Base-by-base conservation (phyloP, 768 basidiomycete genomes). In the Mycena albidolilacea region DNA sequence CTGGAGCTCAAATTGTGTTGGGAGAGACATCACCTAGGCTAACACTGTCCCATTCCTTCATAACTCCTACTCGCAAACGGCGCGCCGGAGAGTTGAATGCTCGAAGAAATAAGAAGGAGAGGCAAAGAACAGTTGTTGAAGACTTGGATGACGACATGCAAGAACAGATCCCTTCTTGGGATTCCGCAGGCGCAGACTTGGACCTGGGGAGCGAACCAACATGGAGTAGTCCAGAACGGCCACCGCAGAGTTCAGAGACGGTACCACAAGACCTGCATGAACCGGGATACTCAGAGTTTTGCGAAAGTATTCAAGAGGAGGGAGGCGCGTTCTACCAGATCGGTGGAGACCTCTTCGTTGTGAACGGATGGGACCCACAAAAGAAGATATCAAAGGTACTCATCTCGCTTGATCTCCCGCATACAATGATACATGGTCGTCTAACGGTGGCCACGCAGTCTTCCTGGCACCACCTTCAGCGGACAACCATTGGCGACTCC, bases 361-460 rank as follows among this genome's bases (percentile, higher is more conserved):
- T 70, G 48, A 69, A 76, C 50, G 75, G 75, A 9, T 76, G 75
- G 75, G 75, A 76, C 44, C 37, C 60, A 19, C 67, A 37, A 61
- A 57, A 7, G 19, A 67, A 48, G 17, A 55, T 17, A 19, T 52
- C 41, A 21, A 73, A 67, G n/a, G 69, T 74, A 52, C n/a, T n/a
- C n/a, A n/a, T 15, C 1, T 19, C 19, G 19, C 8, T 30, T 48
- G 50, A 43, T 37, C 43, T 39, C 55, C 35, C 48, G 62, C n/a
- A 9, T 69, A 54, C 37, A n/a, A n/a, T n/a, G n/a, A n/a, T 37
- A 7, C 5, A 8, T 15, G n/a, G 5, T 66, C 17, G 14, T 58
- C 44, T 46, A 46, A 46, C 44, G 7, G 8, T 46, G 44, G n/a
- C n/a, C n/a, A n/a, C n/a, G n/a, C n/a, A n/a, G n/a, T n/a, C n/a